A percentile compares a stretch with the other conserved stretches of the same genome.
Conservation (phyloP, 78 protist species). For the Emiliania huxleyi region DNA sequence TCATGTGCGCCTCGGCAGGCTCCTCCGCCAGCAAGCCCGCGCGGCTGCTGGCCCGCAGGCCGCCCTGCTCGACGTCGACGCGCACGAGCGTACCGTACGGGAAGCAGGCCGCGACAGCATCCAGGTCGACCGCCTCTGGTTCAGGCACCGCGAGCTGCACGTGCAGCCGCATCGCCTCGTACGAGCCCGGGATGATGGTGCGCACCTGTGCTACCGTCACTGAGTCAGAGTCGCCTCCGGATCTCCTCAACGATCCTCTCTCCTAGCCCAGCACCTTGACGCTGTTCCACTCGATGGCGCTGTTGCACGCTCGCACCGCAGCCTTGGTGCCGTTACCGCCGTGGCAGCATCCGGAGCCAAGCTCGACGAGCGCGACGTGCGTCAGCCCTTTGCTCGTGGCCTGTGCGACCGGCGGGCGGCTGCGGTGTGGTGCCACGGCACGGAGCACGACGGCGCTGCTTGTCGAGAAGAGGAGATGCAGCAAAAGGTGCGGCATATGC, state of each 20-base stretch:
- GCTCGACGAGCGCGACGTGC: background rate
- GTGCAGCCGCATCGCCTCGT: background rate
- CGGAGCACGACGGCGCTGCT: too few species aligned
- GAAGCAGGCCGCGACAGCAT: background rate
- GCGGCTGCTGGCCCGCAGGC: background rate
- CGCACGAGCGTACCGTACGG: background rate
- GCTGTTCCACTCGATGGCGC: background rate
- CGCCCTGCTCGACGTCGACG: background rate
- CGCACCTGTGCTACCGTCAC: too few species aligned
- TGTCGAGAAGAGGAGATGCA: too few species aligned
- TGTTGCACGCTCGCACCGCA: background rate
- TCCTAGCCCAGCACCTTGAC: too few species aligned
- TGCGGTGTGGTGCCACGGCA: too few species aligned
- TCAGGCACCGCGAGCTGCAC: background rate
- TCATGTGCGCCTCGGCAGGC: background rate
- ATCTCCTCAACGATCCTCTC: too few species aligned
- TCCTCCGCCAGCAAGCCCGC: background rate
- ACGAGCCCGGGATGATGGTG: background rate
- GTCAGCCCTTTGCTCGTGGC: background rate
- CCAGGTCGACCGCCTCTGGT: background rate
- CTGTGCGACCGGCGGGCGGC: too few species aligned
- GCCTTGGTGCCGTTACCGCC: background rate
- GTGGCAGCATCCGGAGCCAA: background rate
- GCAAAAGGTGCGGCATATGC: too few species aligned
- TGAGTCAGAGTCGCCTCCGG: too few species aligned